Base-by-base conservation (phyloP, 345 rosid genomes). In the Sonneratia caseolaris region DNA sequence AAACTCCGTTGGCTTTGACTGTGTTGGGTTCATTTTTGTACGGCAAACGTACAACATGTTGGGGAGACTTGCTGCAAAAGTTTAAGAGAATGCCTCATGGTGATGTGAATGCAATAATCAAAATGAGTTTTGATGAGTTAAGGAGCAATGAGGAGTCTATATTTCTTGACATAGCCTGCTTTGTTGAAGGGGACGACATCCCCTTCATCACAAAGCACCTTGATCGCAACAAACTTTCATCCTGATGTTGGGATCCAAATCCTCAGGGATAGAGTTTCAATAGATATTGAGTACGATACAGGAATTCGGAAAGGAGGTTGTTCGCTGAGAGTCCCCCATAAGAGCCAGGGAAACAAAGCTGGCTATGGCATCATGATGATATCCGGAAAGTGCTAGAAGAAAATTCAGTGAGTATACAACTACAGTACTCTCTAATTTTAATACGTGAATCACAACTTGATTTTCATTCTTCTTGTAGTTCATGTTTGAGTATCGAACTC, bases 241-340 rank as follows among this genome's bases (percentile, higher is more conserved):
- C 69, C 72, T 9, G 68, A 70, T 13, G 4, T 13, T 66, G 71
- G 42, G 24, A 51, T 78, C 38, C 51, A 1, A 45, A 68, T 66
- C 12, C 80, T 78, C 14, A 36, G 15, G 0, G 40, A 45, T 21
- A 74, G 38, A 40, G 70, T 71, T 32, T 72, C 77, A 9, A 66
- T 80, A 64, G 51, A n/a, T 35, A 70, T 77, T 65, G 38, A 64
- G 27, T 7, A 21, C 8, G 65, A 55, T 80, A 11, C 68, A 77
- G 72, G 76, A 74, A 72, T 65, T 81, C 73, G 82, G 84, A 32
- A 64, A 69, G n/a, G 82, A 79, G 21, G 79, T 74, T 38, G 80
- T 80, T 74, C 66, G 16, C 4, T 16, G 18, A n/a, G 70, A 80
- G 69, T 80, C 32, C 43, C 43, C 43, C 78, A n/a, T 27, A 22